A percentile compares a stretch with the other conserved stretches of the same genome.
Evolutionary conservation across 176 grass and related monocot species (phyloP).

Genomic region (Melocanna baccifera): DNA sequence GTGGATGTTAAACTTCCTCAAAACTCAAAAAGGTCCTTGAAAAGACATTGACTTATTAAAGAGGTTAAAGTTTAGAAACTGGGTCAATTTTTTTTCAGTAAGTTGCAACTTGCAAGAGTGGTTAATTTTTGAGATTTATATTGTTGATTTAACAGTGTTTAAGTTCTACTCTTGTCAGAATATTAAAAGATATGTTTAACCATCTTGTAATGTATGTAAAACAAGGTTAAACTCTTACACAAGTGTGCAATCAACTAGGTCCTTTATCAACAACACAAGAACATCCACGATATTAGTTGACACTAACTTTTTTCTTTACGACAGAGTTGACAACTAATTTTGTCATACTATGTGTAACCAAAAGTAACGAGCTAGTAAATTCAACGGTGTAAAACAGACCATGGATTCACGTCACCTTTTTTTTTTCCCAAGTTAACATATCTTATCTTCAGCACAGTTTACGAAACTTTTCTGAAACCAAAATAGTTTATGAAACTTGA

Average conservation of each 20-base stretch:
- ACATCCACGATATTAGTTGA: no score
- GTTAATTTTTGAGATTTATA: not conserved
- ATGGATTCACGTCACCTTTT: no score
- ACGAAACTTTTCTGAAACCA: not conserved
- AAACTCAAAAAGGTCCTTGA: not conserved
- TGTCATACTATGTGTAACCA: no score
- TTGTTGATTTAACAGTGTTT: not conserved
- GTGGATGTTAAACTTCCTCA: not conserved
- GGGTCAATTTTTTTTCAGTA: not conserved
- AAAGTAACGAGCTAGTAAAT: no score
- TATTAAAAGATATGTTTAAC: not conserved
- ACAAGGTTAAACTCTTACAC: not conserved
- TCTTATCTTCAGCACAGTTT: not conserved
- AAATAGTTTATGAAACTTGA: not conserved
- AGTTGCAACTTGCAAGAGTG: not conserved
- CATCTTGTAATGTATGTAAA: not conserved
- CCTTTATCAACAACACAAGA: no score
- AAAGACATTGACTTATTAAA: not conserved
- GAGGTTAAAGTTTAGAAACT: not conserved
- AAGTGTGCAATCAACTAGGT: no score
- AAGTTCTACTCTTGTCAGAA: not conserved
- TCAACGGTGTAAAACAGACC: no score
- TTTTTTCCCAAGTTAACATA: not conserved
- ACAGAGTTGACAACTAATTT: no score
- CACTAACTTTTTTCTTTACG: no score